Percentiles rank a stretch among this genome's conserved stretches.
Evolutionary conservation across 2,329 filamentous ascomycete genomes (phyloP).

Genomic region (Aspergillus pseudoviridinutans): DNA sequence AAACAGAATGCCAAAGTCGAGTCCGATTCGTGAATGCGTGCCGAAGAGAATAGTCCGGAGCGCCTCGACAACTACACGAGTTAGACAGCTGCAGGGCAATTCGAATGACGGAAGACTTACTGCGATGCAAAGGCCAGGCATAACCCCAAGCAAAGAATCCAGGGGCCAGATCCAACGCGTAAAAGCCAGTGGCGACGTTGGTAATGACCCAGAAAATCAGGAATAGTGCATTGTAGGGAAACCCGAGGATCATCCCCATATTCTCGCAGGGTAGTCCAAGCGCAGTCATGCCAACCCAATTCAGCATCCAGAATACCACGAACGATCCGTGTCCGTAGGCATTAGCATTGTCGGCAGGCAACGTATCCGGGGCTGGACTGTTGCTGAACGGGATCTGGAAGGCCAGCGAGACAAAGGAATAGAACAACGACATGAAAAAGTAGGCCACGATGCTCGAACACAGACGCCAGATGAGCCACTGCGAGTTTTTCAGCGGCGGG

Average conservation of each 20-base stretch:
- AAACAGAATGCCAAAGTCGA: constrained; percentile 60
- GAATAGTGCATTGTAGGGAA: constrained; percentile 60
- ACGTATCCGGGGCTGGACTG: constrained; percentile 42
- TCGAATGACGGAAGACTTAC: constrained; percentile 30
- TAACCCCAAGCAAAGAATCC: constrained; percentile 61
- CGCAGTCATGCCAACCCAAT: constrained; percentile 60
- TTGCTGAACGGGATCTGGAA: constrained; percentile 62
- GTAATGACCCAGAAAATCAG: constrained; percentile 66
- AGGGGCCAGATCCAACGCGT: constrained; percentile 56
- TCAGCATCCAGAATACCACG: constrained; percentile 61
- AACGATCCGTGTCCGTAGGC: constrained; percentile 58
- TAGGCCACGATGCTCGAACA: constrained; percentile 55
- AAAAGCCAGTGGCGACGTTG: constrained; percentile 60
- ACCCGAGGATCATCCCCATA: constrained; percentile 58
- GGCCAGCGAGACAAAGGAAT: constrained; percentile 60
- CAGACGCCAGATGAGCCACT: constrained; percentile 58
- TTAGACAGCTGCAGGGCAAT: not conserved
- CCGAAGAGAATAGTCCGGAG: constrained; percentile 60
- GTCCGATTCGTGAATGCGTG: constrained; percentile 53
- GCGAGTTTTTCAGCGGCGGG: constrained; percentile 54
- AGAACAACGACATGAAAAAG: constrained; percentile 59
- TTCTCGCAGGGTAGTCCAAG: constrained; percentile 63
- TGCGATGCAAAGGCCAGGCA: constrained; percentile 60
- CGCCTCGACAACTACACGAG: constrained; percentile 51
- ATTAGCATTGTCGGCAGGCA: constrained; percentile 46